Evolutionary conservation across 2,329 filamentous ascomycete genomes (phyloP), one percentile per base, ranked within the genome.

Genomic region (Huntiella abstrusa): DNA sequence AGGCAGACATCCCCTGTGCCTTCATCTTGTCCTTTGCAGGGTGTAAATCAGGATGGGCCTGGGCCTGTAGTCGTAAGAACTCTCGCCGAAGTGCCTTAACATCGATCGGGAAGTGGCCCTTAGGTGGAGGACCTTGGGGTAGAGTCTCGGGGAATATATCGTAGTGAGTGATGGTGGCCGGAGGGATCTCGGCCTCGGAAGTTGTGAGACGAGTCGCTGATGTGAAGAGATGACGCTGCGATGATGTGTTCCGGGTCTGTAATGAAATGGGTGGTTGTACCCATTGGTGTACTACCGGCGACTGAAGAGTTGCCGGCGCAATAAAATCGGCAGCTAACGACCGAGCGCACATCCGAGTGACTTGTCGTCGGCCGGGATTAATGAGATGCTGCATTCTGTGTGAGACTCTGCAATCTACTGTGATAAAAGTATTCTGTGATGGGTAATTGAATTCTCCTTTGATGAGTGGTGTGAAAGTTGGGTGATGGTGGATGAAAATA

Each of bases 91-190:
- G 73, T 12, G 72, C 66, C 48, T 71, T 67, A 10, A 73, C 59
- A 59, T 93, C 71, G 56, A 96, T 75, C 11, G 67, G 62, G 69
- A 96, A 98, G 49, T 77, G 70, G 0, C 86, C 80, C 0, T 57
- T 46, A 0, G 88, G 88, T 0, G 91, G 91, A 1, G 85, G 82
- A 2, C 88, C 88, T 1, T 61, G 46, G 0, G 86, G 75, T 3
- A 95, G 70, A 3, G 86, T 83, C 32, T 71, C 59, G 1, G 87
- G 86, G 68, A 98, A 98, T 63, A 96, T 75, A 47, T 79, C 75
- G 70, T 95, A 96, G 69, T 88, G 75, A 46, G 79, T 84, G 52
- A 63, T 39, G 19, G 37, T 41, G 17, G 40, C 11, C 19, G 5
- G 13, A 12, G 12, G 17, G 28, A 28, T 28, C 8, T 12, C 19